These are phyloP conservation scores for Saturnispora sanitii DNA, from an alignment of 805 yeast species.

Conservation along the genomic window DNA sequence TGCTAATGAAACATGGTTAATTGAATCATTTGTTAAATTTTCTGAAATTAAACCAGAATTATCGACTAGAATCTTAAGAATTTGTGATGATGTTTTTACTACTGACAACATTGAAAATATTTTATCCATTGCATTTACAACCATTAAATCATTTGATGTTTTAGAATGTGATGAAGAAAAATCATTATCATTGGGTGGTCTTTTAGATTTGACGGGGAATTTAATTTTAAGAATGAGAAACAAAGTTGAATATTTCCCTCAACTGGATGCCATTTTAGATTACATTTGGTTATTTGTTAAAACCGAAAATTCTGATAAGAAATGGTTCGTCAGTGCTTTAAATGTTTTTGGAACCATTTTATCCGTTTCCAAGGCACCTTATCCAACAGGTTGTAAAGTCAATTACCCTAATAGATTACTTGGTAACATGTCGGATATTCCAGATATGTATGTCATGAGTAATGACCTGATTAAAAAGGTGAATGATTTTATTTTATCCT, in stretches of 20 bases:
- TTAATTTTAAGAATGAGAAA: slow-evolving; percentile 4
- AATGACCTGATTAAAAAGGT: slow-evolving; percentile 24
- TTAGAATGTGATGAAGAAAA: slow-evolving; percentile 15
- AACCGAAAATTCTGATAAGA: slow-evolving; percentile 31
- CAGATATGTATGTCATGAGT: slow-evolving; percentile 18
- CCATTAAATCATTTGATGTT: slow-evolving; percentile 28
- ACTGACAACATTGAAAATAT: slow-evolving; percentile 28
- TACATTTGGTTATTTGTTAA: background rate
- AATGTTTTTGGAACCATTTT: slow-evolving; percentile 46
- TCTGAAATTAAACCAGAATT: slow-evolving; percentile 34
- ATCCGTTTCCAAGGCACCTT: slow-evolving; percentile 42
- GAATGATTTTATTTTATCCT: slow-evolving; percentile 34
- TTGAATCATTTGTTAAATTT: slow-evolving; percentile 34
- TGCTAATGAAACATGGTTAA: slow-evolving; percentile 28
- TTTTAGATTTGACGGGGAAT: slow-evolving; percentile 3
- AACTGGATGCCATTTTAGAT: slow-evolving; percentile 1
- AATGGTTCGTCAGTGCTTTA: slow-evolving; percentile 54
- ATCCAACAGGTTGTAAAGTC: slow-evolving; percentile 33
- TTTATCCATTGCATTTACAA: slow-evolving; percentile 29
- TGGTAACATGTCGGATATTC: slow-evolving; percentile 10
- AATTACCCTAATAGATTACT: slow-evolving; percentile 11
- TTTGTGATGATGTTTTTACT: slow-evolving; percentile 28
- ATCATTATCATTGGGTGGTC: slow-evolving; percentile 20
- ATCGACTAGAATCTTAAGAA: slow-evolving; percentile 28
- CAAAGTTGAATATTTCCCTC: background rate